Percentiles rank a stretch among this genome's conserved stretches.
Conservation (phyloP, 495 filamentous ascomycete species). For the Xylaria flabelliformis region DNA sequence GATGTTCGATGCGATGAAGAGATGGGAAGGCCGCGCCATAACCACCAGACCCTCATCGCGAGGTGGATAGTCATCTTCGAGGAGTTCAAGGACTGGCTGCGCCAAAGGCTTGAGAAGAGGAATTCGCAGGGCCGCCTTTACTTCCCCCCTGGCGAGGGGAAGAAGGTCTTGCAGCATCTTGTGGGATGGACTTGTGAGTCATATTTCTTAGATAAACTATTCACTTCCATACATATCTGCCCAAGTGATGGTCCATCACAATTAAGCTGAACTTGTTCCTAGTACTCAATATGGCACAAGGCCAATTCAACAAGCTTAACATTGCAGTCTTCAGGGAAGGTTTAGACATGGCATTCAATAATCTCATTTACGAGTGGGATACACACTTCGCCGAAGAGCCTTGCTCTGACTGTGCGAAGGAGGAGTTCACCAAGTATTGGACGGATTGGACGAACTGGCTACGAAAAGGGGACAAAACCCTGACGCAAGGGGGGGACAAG, state of each 20-base stretch:
- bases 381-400: slow-evolving; percentile 11
- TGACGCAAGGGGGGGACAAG: background rate
- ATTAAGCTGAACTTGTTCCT: background rate
- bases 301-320: background rate
- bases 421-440: slow-evolving; percentile 17
- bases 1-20: background rate
- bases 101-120: slow-evolving; percentile 9
- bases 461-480: background rate
- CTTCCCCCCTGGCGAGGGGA: slow-evolving; percentile 11
- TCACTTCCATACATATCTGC: background rate
- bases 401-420: background rate
- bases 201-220: background rate
- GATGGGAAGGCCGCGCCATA: background rate
- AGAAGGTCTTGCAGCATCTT: slow-evolving; percentile 11
- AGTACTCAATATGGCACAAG: slow-evolving; percentile 6
- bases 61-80: background rate
- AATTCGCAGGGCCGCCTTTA: background rate
- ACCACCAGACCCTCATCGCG: background rate
- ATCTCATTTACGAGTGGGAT: slow-evolving; percentile 21
- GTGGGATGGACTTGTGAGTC: slow-evolving; percentile 18
- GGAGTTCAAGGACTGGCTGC: slow-evolving; percentile 12
- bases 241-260: background rate
- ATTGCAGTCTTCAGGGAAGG: slow-evolving; percentile 11
- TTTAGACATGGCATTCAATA: slow-evolving; percentile 7
- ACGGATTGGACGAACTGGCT: background rate